Conservation (phyloP, 371 early-diverging fungal genomes). For the Apophysomyces elegans region DNA sequence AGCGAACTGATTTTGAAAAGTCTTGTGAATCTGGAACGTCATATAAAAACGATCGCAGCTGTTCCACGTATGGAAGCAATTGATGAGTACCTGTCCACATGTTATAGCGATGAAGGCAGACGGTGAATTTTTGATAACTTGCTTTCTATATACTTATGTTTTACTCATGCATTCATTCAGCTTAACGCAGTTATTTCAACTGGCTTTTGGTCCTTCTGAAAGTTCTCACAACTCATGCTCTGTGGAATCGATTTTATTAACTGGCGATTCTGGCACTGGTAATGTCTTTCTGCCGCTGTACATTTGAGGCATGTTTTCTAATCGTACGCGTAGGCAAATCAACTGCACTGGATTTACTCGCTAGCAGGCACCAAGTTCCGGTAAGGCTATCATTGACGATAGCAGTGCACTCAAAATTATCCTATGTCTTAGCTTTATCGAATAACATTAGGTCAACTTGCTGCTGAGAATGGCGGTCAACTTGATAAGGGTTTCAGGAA, state of each 20-base stretch:
- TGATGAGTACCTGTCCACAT: conserved; percentile 23
- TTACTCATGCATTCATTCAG: conserved; percentile 17
- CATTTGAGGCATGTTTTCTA: background rate
- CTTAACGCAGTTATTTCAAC: conserved; percentile 40
- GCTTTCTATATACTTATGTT: background rate
- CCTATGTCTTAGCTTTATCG: conserved; percentile 21
- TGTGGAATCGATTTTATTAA: conserved; percentile 28
- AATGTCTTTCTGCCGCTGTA: background rate
- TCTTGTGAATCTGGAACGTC: no score
- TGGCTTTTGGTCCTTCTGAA: conserved; percentile 25
- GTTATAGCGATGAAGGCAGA: conserved; percentile 53
- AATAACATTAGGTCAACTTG: conserved; percentile 38
- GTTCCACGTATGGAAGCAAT: background rate
- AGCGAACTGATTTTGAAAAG: no score
- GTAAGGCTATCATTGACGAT: conserved; percentile 12
- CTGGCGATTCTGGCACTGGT: conserved; percentile 52
- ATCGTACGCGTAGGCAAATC: conserved; percentile 39
- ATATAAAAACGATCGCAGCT: no score
- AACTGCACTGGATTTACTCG: conserved; percentile 27
- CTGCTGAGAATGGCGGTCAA: conserved; percentile 42
- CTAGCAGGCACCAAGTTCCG: conserved; percentile 23
- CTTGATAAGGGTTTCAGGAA: conserved; percentile 42
- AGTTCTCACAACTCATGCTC: conserved; percentile 2
- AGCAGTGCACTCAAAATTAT: background rate
- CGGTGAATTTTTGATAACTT: conserved; percentile 21